Evolutionary conservation across 352 stramenopile genomes (phyloP).

Genomic region (Poterioochromonas sp.): DNA sequence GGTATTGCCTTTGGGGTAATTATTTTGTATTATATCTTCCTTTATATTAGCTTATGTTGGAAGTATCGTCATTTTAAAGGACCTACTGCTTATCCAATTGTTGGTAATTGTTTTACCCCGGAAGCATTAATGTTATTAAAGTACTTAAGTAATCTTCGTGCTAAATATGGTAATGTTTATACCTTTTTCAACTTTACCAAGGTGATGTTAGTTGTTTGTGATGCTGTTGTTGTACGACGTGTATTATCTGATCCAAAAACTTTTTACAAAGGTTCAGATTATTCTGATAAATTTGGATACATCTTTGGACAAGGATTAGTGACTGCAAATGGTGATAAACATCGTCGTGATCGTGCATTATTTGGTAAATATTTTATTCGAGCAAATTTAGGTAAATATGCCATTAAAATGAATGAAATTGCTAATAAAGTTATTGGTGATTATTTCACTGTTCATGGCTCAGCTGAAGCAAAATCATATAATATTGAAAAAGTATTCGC

Average conservation of each 20-base stretch:
- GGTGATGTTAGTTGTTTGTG: slow-evolving; percentile 36
- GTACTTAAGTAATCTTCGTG: slow-evolving; percentile 10
- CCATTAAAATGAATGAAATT: not conserved
- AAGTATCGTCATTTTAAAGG: slow-evolving; percentile 21
- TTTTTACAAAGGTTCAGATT: slow-evolving; percentile 42
- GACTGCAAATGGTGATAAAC: slow-evolving; percentile 40
- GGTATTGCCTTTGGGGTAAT: too few species aligned
- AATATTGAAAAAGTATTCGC: slow-evolving; percentile 44
- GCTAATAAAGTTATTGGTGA: slow-evolving; percentile 1
- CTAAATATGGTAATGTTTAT: slow-evolving; percentile 34
- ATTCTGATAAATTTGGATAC: slow-evolving; percentile 39
- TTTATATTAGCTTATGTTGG: too few species aligned
- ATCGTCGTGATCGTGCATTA: slow-evolving; percentile 36
- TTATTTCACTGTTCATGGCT: not conserved
- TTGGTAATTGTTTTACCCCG: slow-evolving; percentile 19
- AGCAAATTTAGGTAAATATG: not conserved
- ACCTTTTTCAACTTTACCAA: slow-evolving; percentile 35
- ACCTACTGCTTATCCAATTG: slow-evolving; percentile 30
- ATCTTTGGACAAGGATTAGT: slow-evolving; percentile 46
- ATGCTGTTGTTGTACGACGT: slow-evolving; percentile 31
- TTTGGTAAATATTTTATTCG: slow-evolving; percentile 42
- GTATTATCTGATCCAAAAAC: slow-evolving; percentile 35
- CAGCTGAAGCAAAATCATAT: slow-evolving; percentile 2
- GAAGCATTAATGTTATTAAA: slow-evolving; percentile 20
- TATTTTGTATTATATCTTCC: too few species aligned